A percentile compares a stretch with the other conserved stretches of the same genome.
Conservation (phyloP, 2,329 filamentous ascomycete genomes). For the Xylariaceae sp. region DNA sequence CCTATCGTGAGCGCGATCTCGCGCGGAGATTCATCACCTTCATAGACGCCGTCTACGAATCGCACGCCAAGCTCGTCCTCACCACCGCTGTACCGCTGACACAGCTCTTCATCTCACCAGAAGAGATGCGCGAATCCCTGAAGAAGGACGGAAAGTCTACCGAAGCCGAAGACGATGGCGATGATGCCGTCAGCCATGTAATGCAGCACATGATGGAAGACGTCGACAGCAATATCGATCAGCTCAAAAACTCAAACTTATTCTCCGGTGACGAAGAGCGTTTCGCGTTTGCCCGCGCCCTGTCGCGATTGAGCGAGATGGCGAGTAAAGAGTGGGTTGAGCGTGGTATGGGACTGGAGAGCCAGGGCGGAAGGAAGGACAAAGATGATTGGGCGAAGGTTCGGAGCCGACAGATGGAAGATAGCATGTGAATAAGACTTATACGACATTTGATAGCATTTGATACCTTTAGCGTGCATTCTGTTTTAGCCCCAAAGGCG, state of each 20-base stretch:
- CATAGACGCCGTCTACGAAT: constrained; percentile 92
- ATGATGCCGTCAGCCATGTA: constrained; percentile 52
- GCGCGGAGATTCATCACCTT: constrained; percentile 95
- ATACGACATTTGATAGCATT: too few relatives aligned
- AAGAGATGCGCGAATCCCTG: constrained; percentile 62
- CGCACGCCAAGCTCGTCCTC: constrained; percentile 87
- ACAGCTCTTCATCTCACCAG: constrained; percentile 76
- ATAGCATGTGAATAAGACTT: constrained; percentile 50
- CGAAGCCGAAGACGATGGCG: constrained; percentile 34
- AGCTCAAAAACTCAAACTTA: constrained; percentile 78
- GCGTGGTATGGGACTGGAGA: constrained; percentile 65
- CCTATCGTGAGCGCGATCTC: constrained; percentile 76
- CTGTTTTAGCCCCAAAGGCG: too few relatives aligned
- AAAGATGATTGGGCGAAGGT: constrained; percentile 62
- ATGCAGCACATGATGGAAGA: constrained; percentile 86
- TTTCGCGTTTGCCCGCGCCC: constrained; percentile 88
- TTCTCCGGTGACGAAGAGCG: constrained; percentile 95
- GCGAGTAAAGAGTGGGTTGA: constrained; percentile 94
- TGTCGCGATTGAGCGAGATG: constrained; percentile 87
- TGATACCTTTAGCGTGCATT: too few relatives aligned
- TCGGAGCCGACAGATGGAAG: constrained; percentile 64
- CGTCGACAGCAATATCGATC: constrained; percentile 76
- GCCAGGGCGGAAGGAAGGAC: constrained; percentile 60
- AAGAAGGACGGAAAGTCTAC: constrained; percentile 42
- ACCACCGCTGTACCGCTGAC: constrained; percentile 82